Evolutionary conservation across 306 rosid genomes (phyloP), one percentile per base, ranked within the genome.

Genomic region (Canavalia gladiata): DNA sequence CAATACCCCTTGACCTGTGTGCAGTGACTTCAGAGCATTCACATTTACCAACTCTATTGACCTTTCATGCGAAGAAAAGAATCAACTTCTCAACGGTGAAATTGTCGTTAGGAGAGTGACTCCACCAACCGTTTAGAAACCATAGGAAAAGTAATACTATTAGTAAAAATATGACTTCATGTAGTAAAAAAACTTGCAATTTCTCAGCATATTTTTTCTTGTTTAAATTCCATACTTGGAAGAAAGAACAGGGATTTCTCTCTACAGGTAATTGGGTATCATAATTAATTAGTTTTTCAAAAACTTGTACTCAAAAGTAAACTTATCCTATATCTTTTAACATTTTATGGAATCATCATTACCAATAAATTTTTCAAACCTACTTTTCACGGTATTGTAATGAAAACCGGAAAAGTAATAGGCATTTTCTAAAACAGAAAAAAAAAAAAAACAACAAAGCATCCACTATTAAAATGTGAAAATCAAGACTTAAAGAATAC

Each of bases 1-100:
- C 54, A 8, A 72, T 58, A 76, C 9, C 69, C 45, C 67, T 60
- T 78, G 49, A 72, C 74, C 33, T 54, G 10, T 39, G 33, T 18
- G 34, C 6, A 67, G 55, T 35, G 80, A 65, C 35, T 72, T 73
- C 6, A 58, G 68, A 68, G 74, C 52, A 78, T 72, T 78, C 76
- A 56, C 75, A 58, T 73, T 7, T 73, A 77, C 47, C 78, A 56
- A 73, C 50, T 18, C 25, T 34, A 55, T 63, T 77, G 83, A 56
- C 75, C 81, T 46, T 72, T 56, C 30, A 71, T 30, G 25, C 2
- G 2, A 60, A 43, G 69, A 31, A 77, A 72, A 57, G 45, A 46
- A 76, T 43, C 47, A 74, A 30, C 59, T 78, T 82, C 62, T 75
- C 65, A 77, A 55, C n/a, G 6, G 77, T 66, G 34, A 59, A 65